Base-by-base conservation (phyloP, 2,329 filamentous ascomycete species). In the Blastomyces silverae region DNA sequence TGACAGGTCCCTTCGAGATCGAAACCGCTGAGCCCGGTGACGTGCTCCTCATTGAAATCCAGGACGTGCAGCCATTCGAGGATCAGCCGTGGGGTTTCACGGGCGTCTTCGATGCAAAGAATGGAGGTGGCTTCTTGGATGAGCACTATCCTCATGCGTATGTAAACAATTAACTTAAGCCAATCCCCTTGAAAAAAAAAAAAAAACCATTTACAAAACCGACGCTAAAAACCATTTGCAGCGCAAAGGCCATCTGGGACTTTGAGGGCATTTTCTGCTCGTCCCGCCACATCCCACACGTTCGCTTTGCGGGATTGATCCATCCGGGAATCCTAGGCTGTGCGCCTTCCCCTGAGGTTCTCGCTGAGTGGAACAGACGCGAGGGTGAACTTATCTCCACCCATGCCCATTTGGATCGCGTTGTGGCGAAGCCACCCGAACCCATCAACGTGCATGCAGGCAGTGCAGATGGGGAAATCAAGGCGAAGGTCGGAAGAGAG, bases 281-380 rank as follows among this genome's bases (percentile, higher is more conserved):
- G 3, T 92, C 89, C 7, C 86, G 92, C 20, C 92, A 97, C 75
- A 91, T 94, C 67, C 91, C 91, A 0, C 88, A 89, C 67, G 92
- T 96, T 53, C 88, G 90, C 53, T 96, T 96, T 74, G 86, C 92
- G 0, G 91, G 92, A 0, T 82, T 96, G 42, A 96, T 96, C 73
- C 92, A 96, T 74, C 92, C 92, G 0, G 92, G 92, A 3, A 96
- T 97, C 68, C 80, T 97, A 11, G 92, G 92, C 22, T 96, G 91
- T 72, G 92, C 92, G 0, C 92, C 92, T 0, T 93, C 90, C 0
- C 80, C 86, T 2, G 87, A 91, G 69, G 80, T 97, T 20, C 84
- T 96, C 13, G 85, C 84, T 0, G 87, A 86, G 62, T 96, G 92
- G 92, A 96, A 96, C 73, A 82, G 80, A 65, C 89, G 92, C 44